Base-by-base conservation (phyloP, 192 early-diverging fungal genomes). In the Entomortierella parvispora region DNA sequence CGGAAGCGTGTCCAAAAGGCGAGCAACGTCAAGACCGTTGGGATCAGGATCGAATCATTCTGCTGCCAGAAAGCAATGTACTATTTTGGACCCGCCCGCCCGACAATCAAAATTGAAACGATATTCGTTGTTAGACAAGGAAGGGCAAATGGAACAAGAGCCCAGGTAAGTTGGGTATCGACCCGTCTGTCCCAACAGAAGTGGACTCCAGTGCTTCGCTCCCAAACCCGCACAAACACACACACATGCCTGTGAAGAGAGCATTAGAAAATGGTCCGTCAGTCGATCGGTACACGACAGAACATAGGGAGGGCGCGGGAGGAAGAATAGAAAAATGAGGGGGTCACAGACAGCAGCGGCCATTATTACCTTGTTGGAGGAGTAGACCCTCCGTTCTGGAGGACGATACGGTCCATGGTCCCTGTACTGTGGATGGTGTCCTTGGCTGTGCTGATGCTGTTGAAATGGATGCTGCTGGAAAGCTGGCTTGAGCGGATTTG, bases 1-100 rank as follows among this genome's bases (percentile, higher is more conserved):
- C 84, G 84, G 69, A 91, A 87, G 29, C 90, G 85, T 22, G 92
- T 91, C 69, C 84, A 86, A 70, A 91, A 83, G 11, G 92, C 83
- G 2, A 87, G 48, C n/a, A 91, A 22, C 7, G 90, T 92, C 60
- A 93, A 80, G 14, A 83, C 32, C 20, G 75, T 37, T 2, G 85
- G 80, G 43, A 87, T 83, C 4, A 88, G 48, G 10, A 85, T 26
- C 29, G 85, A 80, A 7, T 84, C 77, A 67, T 90, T 65, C 51
- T 82, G n/a, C 56, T 85, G 75, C 23, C 68, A 84, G 56, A 81
- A 81, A 0, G 69, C 71, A 33, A 86, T 62, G 49, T 71, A 64
- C 69, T 74, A 74, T 29, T 50, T 45, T 42, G n/a, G 61, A 40
- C 37, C 37, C 7, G 12, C 12, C 12, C 46, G n/a, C 43, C 18